Evolutionary conservation across 1,139 yeast genomes (phyloP), one percentile per base, ranked within the genome.

Genomic region (Suhomyces maxii): DNA sequence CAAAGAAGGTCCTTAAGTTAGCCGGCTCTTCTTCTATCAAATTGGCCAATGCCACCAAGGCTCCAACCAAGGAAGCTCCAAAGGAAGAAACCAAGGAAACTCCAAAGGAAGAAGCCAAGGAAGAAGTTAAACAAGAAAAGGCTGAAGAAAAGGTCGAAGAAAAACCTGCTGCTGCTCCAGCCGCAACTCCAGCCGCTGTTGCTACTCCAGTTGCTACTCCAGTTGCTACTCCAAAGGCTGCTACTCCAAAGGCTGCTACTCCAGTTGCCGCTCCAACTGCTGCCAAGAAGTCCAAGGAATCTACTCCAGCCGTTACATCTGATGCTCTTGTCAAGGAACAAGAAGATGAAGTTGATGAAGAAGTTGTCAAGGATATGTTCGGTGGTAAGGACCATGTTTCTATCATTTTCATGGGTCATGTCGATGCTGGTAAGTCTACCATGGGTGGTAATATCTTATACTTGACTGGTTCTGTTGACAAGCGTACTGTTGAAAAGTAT

Each of bases 361-460:
- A 86, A 59, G 82, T 90, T 52, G 89, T 93, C 54, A 84, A 80
- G 47, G 99, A 93, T 60, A 73, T 95, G 86, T 95, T 89, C 64
- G 98, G 97, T 51, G 96, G 95, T 61, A 95, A 95, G 70, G 98
- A 91, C 65, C 99, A 95, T 71, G 82, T 93, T 63, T 90, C 97
- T 33, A 86, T 93, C 60, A 90, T 93, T 61, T 93, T 93, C 71
- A 95, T 93, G 98, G 99, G 99, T 58, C 99, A 93, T 67, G 99
- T 93, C 59, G 99, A 93, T 79, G 99, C 99, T 37, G 99, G 99
- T 66, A 93, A 93, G 71, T 89, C 97, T 46, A 93, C 99, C 53
- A 90, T 95, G 97, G 99, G 99, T 65, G 99, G 99, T 72, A 93
- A 93, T 69, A 77, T 93, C 60, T 80, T 93, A 56, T 93, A 79